phyloP scores from a whole-genome alignment of 2,329 filamentous ascomycete genomes.

The Aspergillus ochraceoroseus region DNA sequence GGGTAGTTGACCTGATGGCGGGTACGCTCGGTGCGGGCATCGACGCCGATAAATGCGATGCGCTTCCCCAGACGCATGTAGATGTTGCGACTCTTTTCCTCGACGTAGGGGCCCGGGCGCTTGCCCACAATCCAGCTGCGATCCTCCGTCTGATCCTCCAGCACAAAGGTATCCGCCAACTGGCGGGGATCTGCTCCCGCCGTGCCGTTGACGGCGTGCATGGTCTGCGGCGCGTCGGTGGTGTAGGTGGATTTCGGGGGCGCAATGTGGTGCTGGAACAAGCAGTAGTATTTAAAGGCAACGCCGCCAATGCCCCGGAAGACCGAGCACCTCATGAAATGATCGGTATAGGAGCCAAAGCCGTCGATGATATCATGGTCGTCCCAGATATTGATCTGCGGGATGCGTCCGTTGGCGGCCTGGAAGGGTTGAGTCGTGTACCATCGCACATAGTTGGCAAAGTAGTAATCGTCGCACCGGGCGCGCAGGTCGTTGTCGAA shows the following conservation, averaged over 20 bases:
- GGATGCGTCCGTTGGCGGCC: conserved; percentile 57
- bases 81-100: conserved; percentile 56
- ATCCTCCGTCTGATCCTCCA: conserved; percentile 54
- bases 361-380: conserved; percentile 63
- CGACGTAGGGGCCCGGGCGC: conserved; percentile 64
- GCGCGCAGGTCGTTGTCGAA: conserved; percentile 62
- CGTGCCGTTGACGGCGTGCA: conserved; percentile 46
- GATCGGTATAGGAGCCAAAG: conserved; percentile 62
- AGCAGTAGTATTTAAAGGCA: conserved; percentile 57
- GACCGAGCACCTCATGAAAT: conserved; percentile 62
- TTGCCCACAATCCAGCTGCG: conserved; percentile 72
- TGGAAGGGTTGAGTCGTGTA: conserved; percentile 65
- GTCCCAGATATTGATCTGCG: conserved; percentile 63
- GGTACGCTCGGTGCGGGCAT: conserved; percentile 68
- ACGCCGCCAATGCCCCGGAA: conserved; percentile 61
- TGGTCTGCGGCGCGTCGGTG: conserved; percentile 61
- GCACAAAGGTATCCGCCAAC: conserved; percentile 68
- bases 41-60: conserved; percentile 59
- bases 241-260: conserved; percentile 83
- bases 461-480: conserved; percentile 59
- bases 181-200: conserved; percentile 63
- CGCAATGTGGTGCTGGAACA: conserved; percentile 71
- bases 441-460: conserved; percentile 58
- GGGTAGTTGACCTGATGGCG: conserved; percentile 88
- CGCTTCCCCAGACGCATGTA: conserved; percentile 62